A percentile compares a stretch with the other conserved stretches of the same genome.
These are phyloP conservation scores for Peniophora sp. DNA, from an alignment of 1,284 basidiomycete genomes.

Conservation along the genomic window DNA sequence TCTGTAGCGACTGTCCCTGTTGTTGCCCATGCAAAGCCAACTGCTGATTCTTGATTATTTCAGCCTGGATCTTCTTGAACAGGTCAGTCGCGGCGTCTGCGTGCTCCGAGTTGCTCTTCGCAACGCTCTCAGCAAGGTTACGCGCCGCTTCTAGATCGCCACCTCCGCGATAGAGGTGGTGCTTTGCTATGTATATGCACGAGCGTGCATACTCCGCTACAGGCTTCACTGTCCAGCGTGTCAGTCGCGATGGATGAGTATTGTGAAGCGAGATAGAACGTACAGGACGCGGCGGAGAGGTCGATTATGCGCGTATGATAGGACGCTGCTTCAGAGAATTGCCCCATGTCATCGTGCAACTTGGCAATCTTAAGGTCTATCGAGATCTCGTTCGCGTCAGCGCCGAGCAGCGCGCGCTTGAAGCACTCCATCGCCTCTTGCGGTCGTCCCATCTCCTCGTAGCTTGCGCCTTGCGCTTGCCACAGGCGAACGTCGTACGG, in stretches of 20 bases:
- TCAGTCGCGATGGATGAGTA: not conserved
- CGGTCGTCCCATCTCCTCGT: slow-evolving; percentile 79
- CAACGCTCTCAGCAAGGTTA: slow-evolving; percentile 65
- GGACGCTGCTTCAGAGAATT: slow-evolving; percentile 55
- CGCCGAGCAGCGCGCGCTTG: slow-evolving; percentile 81
- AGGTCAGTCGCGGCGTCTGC: slow-evolving; percentile 57
- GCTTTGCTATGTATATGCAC: slow-evolving; percentile 74
- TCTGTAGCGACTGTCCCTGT: slow-evolving; percentile 3
- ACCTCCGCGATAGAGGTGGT: slow-evolving; percentile 54
- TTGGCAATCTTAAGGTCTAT: slow-evolving; percentile 75
- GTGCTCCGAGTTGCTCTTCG: slow-evolving; percentile 71
- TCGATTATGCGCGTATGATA: slow-evolving; percentile 73
- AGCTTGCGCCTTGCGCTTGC: slow-evolving; percentile 92
- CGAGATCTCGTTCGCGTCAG: slow-evolving; percentile 72
- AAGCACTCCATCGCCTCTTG: slow-evolving; percentile 86
- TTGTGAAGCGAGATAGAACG: slow-evolving; percentile 8
- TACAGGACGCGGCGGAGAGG: slow-evolving; percentile 55
- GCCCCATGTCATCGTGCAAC: slow-evolving; percentile 63
- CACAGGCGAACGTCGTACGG: slow-evolving; percentile 97
- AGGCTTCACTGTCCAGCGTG: slow-evolving; percentile 41
- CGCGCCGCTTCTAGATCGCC: slow-evolving; percentile 56
- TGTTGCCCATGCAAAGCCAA: slow-evolving; percentile 2
- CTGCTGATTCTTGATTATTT: slow-evolving; percentile 9
- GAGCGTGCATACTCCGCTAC: slow-evolving; percentile 73
- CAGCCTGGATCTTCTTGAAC: slow-evolving; percentile 43